Base-by-base conservation (phyloP, 164 flowering plant genomes). In the Umbilicus rupestris region DNA sequence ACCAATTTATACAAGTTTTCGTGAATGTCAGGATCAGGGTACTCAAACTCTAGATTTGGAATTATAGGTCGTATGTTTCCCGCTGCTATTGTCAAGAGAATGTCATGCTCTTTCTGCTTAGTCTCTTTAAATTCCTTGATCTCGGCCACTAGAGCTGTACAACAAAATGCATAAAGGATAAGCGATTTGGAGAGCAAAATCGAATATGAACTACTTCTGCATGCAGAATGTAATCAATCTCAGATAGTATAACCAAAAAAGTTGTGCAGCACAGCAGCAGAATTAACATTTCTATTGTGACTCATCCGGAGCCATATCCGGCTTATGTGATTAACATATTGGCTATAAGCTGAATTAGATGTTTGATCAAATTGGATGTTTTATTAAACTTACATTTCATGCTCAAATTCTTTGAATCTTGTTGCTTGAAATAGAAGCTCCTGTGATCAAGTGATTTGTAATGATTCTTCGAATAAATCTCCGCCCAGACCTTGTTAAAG, bases 361-460 rank as follows among this genome's bases (percentile, higher is more conserved):
- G 24, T 5, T 11, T 10, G n/a, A n/a, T n/a, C n/a, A n/a, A n/a
- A 26, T 39, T 12, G 39, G 22, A 39, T 63, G 24, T 5, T 11
- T 10, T 19, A 42, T 28, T 67, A 17, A 67, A 77, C 85, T 75
- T 77, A 86, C 91, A 73, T 78, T 81, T 86, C n/a, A 81, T 66
- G 73, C 82, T 81, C 80, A 84, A 75, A 78, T 77, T 84, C 85
- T 83, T 86, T 69, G 91, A 77, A 73, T 86, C 91, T 70, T 86
- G 91, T 47, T 86, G 88, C 81, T 82, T 86, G 79, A 86, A 86
- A 67, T 84, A 83, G 79, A 84, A 86, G 79, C 91, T 86, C 26
- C 91, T 80, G 52, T 86, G 91, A 73, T 86, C 91, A 76, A 86
- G 87, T 19, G 91, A 86, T 69, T 81, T 86, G 77, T 81, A 79